Conservation (phyloP, 2,329 filamentous ascomycete genomes). For the Alternaria tenuissima region DNA sequence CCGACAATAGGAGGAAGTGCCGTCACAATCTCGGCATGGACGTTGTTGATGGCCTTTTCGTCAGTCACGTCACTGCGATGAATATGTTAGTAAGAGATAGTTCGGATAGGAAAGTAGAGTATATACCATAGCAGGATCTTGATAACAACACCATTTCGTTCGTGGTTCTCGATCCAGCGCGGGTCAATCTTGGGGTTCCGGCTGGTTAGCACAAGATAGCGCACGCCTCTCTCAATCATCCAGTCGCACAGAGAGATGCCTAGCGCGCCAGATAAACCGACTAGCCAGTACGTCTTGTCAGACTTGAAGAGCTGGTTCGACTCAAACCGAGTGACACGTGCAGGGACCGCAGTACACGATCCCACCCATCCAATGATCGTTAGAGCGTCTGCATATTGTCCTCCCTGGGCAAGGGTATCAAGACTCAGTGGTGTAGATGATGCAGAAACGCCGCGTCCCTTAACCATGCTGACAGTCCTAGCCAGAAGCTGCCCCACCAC, state of each 20-base stretch:
- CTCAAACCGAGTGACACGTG: not conserved
- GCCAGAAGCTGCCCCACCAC: not conserved
- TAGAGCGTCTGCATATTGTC: not conserved
- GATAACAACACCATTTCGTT: not conserved
- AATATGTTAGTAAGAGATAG: constrained; percentile 5
- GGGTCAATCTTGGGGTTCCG: constrained; percentile 16
- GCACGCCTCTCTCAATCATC: too few species aligned
- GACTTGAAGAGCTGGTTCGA: not conserved
- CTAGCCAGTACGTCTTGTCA: constrained; percentile 31
- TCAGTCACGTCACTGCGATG: constrained; percentile 12
- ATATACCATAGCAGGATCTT: constrained; percentile 17
- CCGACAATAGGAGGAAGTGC: constrained; percentile 3
- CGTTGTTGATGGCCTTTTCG: not conserved
- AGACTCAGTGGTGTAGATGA: not conserved
- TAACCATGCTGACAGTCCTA: not conserved
- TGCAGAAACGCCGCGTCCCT: not conserved
- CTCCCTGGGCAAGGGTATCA: not conserved
- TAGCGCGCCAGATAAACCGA: constrained; percentile 34
- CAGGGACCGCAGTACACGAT: not conserved
- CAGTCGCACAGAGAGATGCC: not conserved
- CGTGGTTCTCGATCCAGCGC: constrained; percentile 5
- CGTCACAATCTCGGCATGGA: not conserved
- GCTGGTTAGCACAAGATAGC: too few species aligned
- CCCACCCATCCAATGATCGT: not conserved
- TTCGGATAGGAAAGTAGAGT: constrained; percentile 4